phyloP scores from a whole-genome alignment of 805 yeast species.

The Suhomyces xylopsoci region DNA sequence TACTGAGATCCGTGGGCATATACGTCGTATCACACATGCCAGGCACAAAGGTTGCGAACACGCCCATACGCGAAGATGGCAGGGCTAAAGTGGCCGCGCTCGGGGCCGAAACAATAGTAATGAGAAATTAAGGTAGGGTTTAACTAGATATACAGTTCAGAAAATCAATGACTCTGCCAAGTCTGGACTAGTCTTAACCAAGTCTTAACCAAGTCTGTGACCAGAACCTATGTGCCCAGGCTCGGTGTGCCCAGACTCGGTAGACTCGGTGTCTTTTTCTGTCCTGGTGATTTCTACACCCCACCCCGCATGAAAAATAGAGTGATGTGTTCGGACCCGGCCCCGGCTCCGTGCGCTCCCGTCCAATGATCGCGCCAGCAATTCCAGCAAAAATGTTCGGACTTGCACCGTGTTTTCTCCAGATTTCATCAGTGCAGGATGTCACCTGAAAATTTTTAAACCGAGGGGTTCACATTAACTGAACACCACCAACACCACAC shows the following conservation, averaged over 20 bases:
- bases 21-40: neutral
- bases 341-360: slow-evolving; percentile 20
- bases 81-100: neutral
- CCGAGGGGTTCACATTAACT: neutral
- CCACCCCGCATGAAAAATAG: neutral
- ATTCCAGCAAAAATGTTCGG: slow-evolving; percentile 17
- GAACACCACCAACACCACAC: no score
- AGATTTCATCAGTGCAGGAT: slow-evolving; percentile 6
- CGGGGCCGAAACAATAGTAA: slow-evolving; percentile 1
- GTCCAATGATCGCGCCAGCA: slow-evolving; percentile 17
- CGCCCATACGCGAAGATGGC: neutral
- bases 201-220: no score
- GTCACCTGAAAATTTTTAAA: neutral
- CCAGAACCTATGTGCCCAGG: no score
- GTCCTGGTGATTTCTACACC: no score
- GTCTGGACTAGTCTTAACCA: no score
- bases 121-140: no score
- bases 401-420: slow-evolving; percentile 12
- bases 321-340: slow-evolving; percentile 2
- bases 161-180: no score
- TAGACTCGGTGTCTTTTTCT: no score
- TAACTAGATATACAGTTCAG: no score
- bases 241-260: no score
- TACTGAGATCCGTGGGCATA: no score
- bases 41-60: neutral